Evolutionary conservation across 2,329 filamentous ascomycete genomes (phyloP).

Genomic region (Trichophyton schoenleinii): DNA sequence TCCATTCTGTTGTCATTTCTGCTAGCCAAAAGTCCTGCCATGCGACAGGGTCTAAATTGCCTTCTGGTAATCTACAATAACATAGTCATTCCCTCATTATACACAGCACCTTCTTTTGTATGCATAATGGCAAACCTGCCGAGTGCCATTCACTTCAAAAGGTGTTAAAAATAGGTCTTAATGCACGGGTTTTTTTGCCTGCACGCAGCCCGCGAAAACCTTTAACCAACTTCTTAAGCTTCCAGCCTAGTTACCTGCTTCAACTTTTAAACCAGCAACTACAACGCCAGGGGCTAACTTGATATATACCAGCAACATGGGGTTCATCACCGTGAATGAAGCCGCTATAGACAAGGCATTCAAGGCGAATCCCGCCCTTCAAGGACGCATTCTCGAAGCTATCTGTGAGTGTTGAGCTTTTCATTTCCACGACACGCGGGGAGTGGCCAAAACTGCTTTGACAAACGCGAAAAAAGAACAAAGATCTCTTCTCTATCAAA

Average conservation of each 20-base stretch:
- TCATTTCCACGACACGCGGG: conserved; percentile 9
- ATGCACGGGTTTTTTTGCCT: not conserved
- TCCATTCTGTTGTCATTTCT: not conserved
- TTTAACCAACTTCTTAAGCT: not conserved
- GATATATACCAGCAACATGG: conserved; percentile 20
- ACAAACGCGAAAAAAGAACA: not conserved
- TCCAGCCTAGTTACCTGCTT: not conserved
- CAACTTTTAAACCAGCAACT: not conserved
- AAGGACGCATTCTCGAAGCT: conserved; percentile 32
- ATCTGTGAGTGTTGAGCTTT: conserved; percentile 23
- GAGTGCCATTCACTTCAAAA: not conserved
- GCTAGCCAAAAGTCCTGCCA: not conserved
- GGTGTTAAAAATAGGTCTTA: not conserved
- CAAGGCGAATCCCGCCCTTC: conserved; percentile 26
- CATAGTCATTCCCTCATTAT: not conserved
- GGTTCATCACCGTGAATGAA: conserved; percentile 24
- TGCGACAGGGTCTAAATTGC: not conserved
- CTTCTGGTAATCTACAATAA: not conserved
- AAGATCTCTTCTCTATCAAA: not conserved
- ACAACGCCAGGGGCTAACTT: not conserved
- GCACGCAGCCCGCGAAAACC: not conserved
- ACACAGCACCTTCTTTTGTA: not conserved
- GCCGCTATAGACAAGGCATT: conserved; percentile 30
- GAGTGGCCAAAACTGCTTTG: conserved; percentile 4
- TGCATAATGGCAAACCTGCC: not conserved